Evolutionary conservation across 2,329 filamentous ascomycete species (phyloP).

Genomic region (Fonsecaea pugnacius): DNA sequence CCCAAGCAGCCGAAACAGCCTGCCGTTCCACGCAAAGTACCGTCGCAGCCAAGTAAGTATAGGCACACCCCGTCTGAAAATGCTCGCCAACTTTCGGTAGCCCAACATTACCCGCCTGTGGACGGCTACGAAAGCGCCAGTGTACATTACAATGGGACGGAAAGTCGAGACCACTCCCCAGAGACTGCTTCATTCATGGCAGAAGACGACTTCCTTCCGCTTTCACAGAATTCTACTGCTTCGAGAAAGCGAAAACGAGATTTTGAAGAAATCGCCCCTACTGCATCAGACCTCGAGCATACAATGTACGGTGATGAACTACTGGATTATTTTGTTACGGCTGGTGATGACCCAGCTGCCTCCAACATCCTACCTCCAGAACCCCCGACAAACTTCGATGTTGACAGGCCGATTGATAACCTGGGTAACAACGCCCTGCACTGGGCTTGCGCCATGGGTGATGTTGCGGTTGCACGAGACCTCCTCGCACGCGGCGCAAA

Average conservation of each 20-base stretch:
- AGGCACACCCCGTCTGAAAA: background rate
- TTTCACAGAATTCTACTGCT: slow-evolving; percentile 64
- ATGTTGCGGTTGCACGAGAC: slow-evolving; percentile 86
- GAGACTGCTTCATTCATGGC: slow-evolving; percentile 83
- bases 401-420: slow-evolving; percentile 90
- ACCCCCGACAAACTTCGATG: slow-evolving; percentile 82
- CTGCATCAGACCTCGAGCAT: slow-evolving; percentile 74
- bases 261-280: slow-evolving; percentile 57
- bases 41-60: slow-evolving; percentile 39
- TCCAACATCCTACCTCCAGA: slow-evolving; percentile 66
- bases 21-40: slow-evolving; percentile 64
- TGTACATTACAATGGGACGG: slow-evolving; percentile 70
- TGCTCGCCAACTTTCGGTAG: slow-evolving; percentile 17
- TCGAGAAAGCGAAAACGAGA: slow-evolving; percentile 77
- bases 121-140: slow-evolving; percentile 66
- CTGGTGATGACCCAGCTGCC: slow-evolving; percentile 73
- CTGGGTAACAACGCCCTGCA: slow-evolving; percentile 92
- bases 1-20: slow-evolving; percentile 75
- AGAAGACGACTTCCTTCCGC: slow-evolving; percentile 77
- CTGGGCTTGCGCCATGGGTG: slow-evolving; percentile 97
- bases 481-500: slow-evolving; percentile 80
- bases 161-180: slow-evolving; percentile 79
- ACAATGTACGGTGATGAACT: slow-evolving; percentile 90
- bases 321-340: slow-evolving; percentile 91
- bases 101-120: slow-evolving; percentile 55